Evolutionary conservation across 345 rosid species (phyloP), one percentile per base, ranked within the genome.

Genomic region (Sonneratia caseolaris): DNA sequence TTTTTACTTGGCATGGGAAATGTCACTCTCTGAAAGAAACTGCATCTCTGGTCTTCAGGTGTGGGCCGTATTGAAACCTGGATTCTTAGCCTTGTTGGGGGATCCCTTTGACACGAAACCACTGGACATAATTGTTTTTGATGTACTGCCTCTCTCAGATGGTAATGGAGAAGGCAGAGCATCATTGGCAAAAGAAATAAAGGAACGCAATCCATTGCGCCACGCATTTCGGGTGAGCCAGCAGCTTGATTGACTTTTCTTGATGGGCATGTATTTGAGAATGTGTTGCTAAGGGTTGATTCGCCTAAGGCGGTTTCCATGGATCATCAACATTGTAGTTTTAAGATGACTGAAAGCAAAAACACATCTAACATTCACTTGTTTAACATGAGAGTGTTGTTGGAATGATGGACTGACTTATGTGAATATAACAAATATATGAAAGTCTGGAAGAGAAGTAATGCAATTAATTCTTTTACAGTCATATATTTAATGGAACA

Each of bases 21-120:
- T 22, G 22, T 24, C 36, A 24, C 35, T 59, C 13, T 59, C 64
- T 59, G 15, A 59, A 59, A 11, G 59, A 12, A 21, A 22, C 24
- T 59, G 64, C 64, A 22, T n/a, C 35, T 22, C 11, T 59, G 5
- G 64, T 36, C 7, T 68, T 48, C 83, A 96, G 98, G 98, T 92
- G 76, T 96, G 97, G 98, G 99, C 95, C 72, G 96, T 96, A 48
- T 77, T 96, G 76, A 96, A 96, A 85, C 97, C 96, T 64, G 96
- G 99, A 79, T 96, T 96, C 83, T 84, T 96, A 80, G 98, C 98
- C 73, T 83, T 92, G 53, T 79, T 96, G 82, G 94, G 80, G 64
- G 97, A 96, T 79, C 96, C 99, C 38, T 81, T 92, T 64, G 98
- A 91, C 79, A 68, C 86, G 37, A 92, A 92, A 78, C 96, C 87